These are phyloP conservation scores for Suillus plorans DNA, from an alignment of 768 basidiomycete species.

Conservation along the genomic window DNA sequence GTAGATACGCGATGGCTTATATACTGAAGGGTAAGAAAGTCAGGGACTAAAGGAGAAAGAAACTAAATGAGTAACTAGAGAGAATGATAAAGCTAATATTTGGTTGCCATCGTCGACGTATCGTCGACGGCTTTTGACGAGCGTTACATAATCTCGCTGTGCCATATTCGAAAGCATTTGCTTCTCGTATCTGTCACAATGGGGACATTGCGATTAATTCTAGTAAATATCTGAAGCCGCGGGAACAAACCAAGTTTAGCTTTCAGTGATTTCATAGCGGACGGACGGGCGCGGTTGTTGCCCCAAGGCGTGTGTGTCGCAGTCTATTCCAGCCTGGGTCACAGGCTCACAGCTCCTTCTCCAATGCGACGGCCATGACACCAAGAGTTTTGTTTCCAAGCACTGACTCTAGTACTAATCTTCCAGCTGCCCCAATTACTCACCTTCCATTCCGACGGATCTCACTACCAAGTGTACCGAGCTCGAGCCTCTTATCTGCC, in stretches of 20 bases:
- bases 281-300: neutral
- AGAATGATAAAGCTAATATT: too few relatives aligned
- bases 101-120: too few relatives aligned
- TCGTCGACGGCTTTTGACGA: too few relatives aligned
- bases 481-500: slow-evolving; percentile 41
- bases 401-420: slow-evolving; percentile 21
- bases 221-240: neutral
- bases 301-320: neutral
- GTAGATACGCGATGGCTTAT: too few relatives aligned
- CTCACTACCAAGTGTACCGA: slow-evolving; percentile 55
- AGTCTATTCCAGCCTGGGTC: neutral
- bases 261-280: neutral
- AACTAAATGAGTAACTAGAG: too few relatives aligned
- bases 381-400: slow-evolving; percentile 33
- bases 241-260: slow-evolving; percentile 1
- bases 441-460: slow-evolving; percentile 65
- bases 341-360: slow-evolving; percentile 5
- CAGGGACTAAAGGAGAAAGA: too few relatives aligned
- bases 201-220: too few relatives aligned
- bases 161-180: too few relatives aligned
- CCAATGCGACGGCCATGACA: slow-evolving; percentile 21
- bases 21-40: too few relatives aligned
- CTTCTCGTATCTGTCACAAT: too few relatives aligned
- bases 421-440: slow-evolving; percentile 37
- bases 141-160: too few relatives aligned